A percentile compares a stretch with the other conserved stretches of the same genome.
Evolutionary conservation across 139 green algal genomes (phyloP).

Genomic region (Micractinium sp.): DNA sequence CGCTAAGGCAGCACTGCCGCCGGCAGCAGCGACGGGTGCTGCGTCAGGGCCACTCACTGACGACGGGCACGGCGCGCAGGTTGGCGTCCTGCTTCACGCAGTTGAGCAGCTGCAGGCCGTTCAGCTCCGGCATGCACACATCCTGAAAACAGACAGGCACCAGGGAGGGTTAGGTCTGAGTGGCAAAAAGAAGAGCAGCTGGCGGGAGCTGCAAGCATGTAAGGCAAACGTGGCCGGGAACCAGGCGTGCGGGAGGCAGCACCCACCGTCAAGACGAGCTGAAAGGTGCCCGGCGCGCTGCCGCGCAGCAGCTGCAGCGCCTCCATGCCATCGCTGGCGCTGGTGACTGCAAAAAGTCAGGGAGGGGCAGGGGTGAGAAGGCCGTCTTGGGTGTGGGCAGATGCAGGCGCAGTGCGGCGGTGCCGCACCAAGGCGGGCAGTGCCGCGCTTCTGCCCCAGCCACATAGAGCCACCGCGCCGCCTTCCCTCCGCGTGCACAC

Average conservation of each 20-base stretch:
- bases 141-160: slow-evolving; percentile 62
- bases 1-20: background rate
- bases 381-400: background rate
- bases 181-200: background rate
- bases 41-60: slow-evolving; percentile 70
- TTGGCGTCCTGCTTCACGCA: slow-evolving; percentile 71
- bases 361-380: background rate
- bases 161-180: background rate
- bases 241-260: background rate
- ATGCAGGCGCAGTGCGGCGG: background rate
- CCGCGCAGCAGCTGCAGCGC: slow-evolving; percentile 77
- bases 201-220: background rate
- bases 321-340: slow-evolving; percentile 72
- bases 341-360: slow-evolving; percentile 66
- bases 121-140: slow-evolving; percentile 92
- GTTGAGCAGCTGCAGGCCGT: slow-evolving; percentile 83
- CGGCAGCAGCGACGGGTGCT: background rate
- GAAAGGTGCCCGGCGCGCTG: slow-evolving; percentile 70
- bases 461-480: background rate
- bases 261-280: slow-evolving; percentile 84
- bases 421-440: background rate
- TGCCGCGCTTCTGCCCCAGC: background rate
- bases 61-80: slow-evolving; percentile 80
- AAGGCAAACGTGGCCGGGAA: no score
- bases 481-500: background rate